Conservation (phyloP, 495 filamentous ascomycete species). For the Hyaloscypha finlandica region DNA sequence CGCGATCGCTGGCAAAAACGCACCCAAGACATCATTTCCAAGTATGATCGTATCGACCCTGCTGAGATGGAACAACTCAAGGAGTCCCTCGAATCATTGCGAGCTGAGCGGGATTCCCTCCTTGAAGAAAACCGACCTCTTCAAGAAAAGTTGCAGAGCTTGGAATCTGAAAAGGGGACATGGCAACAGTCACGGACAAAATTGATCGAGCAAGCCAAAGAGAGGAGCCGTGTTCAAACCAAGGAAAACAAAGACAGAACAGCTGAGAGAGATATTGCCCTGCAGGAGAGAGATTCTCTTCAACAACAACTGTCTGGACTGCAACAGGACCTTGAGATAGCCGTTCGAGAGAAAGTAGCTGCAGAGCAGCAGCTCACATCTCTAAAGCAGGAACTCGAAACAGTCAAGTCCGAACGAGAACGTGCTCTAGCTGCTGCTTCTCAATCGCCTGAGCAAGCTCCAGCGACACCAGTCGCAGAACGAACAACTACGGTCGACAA, state of each 20-base stretch:
- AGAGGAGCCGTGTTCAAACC: conserved; percentile 44
- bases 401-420: conserved; percentile 27
- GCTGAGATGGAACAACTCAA: conserved; percentile 87
- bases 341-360: conserved; percentile 26
- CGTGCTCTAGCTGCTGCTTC: conserved; percentile 19
- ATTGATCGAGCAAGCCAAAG: conserved; percentile 51
- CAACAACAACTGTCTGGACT: conserved; percentile 39
- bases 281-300: conserved; percentile 42
- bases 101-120: conserved; percentile 72
- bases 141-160: conserved; percentile 52
- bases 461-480: conserved; percentile 19
- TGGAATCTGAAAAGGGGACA: conserved; percentile 47
- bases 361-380: conserved; percentile 26
- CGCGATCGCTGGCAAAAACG: conserved; percentile 91
- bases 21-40: conserved; percentile 89
- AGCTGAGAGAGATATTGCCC: conserved; percentile 33
- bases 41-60: conserved; percentile 93
- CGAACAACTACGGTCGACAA: conserved; percentile 17
- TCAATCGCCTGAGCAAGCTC: conserved; percentile 9
- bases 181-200: conserved; percentile 45
- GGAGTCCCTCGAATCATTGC: conserved; percentile 57
- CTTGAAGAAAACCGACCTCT: conserved; percentile 59
- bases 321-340: conserved; percentile 38
- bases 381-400: conserved; percentile 29
- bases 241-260: conserved; percentile 43